Evolutionary conservation across 2,329 filamentous ascomycete genomes (phyloP), one percentile per base, ranked within the genome.

Genomic region (Pyrenophora seminiperda): DNA sequence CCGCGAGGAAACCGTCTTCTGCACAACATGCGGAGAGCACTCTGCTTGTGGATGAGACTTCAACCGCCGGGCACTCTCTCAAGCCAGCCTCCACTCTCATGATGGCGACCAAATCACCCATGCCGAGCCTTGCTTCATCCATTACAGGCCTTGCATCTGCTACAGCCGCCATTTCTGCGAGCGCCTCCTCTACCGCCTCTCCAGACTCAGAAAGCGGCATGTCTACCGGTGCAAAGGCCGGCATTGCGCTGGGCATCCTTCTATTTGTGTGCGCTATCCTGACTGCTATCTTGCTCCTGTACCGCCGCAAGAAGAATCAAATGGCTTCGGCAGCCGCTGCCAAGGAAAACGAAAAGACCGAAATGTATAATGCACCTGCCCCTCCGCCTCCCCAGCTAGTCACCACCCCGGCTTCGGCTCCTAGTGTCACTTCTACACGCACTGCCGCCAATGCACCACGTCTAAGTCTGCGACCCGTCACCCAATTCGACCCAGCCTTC

Each of bases 221-320:
- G 73, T 77, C 73, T 39, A 68, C 70, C 42, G 69, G 81, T 48
- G 68, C 76, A 53, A 94, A 91, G 73, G 92, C 91, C 34, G 94
- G 94, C 53, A 83, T 97, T 54, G 90, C 88, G 5, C 86, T 97
- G 68, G 92, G 91, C 65, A 84, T 95, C 39, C 75, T 97, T 24
- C 79, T 87, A 5, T 83, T 83, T 40, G 63, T 96, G 19, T 82
- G 87, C 24, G 73, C 87, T 2, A 70, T 94, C 19, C 83, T 85
- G 22, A 77, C 85, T n/a, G 70, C 89, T 17, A 78, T 89, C 15
- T 87, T 90, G 67, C 85, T 95, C 71, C 71, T 90, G 53, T 82
- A 91, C 68, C 86, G 82, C 61, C 84, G 85, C 67, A 90, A 87
- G 79, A 89, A 87, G 80, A 83, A 86, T 70, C 76, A 81, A 56